Conservation (phyloP, 2,329 filamentous ascomycete species). For the Cytospora schulzeri region DNA sequence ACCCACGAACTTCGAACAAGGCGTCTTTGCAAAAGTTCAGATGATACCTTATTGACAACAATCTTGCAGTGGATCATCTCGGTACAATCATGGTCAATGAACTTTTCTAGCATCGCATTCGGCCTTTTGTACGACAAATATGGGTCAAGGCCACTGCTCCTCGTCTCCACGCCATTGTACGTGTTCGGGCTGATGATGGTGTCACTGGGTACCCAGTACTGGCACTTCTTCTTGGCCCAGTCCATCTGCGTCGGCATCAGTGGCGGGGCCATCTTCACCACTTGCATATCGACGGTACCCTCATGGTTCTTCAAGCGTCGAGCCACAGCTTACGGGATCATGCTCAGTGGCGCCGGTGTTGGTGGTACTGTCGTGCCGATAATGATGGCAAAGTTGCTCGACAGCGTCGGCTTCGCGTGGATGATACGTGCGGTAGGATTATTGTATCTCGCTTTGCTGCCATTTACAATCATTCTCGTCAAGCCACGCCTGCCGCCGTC, state of each 20-base stretch:
- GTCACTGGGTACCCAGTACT: slow-evolving; percentile 48
- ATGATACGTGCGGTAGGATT: slow-evolving; percentile 43
- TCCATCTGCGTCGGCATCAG: slow-evolving; percentile 43
- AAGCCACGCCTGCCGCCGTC: slow-evolving; percentile 32
- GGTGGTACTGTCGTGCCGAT: slow-evolving; percentile 46
- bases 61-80: slow-evolving; percentile 43
- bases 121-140: slow-evolving; percentile 60
- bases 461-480: slow-evolving; percentile 40
- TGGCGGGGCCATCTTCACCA: slow-evolving; percentile 39
- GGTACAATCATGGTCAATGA: background rate
- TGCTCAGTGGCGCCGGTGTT: slow-evolving; percentile 36
- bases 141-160: slow-evolving; percentile 59
- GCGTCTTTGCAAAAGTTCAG: no score
- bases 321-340: slow-evolving; percentile 35
- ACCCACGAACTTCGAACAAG: no score
- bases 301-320: slow-evolving; percentile 34
- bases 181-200: slow-evolving; percentile 67
- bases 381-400: slow-evolving; percentile 41
- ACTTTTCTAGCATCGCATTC: no score
- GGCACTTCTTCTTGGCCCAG: slow-evolving; percentile 45
- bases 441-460: slow-evolving; percentile 39
- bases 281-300: slow-evolving; percentile 36
- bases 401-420: slow-evolving; percentile 42
- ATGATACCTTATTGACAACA: slow-evolving; percentile 64
- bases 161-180: slow-evolving; percentile 55